Percentiles rank a stretch among this genome's conserved stretches.
phyloP scores from a whole-genome alignment of 176 grass and related monocot genomes.

The Avena atlantica region DNA sequence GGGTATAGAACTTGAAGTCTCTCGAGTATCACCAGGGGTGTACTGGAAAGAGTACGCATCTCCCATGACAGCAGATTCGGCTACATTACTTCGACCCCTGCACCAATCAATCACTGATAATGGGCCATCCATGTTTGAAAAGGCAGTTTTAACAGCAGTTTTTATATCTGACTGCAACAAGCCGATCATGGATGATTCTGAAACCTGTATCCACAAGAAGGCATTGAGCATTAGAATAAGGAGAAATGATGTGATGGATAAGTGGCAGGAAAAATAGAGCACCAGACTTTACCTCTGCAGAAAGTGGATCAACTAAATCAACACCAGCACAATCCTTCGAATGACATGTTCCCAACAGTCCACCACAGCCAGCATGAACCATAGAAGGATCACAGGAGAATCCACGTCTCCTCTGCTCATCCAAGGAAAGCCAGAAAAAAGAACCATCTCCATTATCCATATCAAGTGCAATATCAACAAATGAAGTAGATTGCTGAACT shows the following conservation, averaged over 20 bases:
- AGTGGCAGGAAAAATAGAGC: constrained; percentile 33
- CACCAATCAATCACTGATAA: constrained; percentile 93
- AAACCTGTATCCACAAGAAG: constrained; percentile 71
- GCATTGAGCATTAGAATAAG: constrained; percentile 20
- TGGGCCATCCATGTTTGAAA: constrained; percentile 90
- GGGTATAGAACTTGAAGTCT: constrained; percentile 60
- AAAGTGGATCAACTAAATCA: constrained; percentile 95
- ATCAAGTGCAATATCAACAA: constrained; percentile 95
- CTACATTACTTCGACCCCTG: constrained; percentile 65
- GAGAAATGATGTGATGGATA: constrained; percentile 18
- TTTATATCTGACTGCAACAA: constrained; percentile 96
- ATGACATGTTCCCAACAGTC: constrained; percentile 83
- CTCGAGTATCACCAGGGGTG: constrained; percentile 60
- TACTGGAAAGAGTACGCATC: constrained; percentile 81
- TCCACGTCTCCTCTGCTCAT: constrained; percentile 84
- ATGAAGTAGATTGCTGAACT: constrained; percentile 91
- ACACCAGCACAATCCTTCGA: constrained; percentile 92
- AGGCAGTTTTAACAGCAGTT: constrained; percentile 80
- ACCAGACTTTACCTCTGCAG: constrained; percentile 73
- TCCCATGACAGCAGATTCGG: constrained; percentile 53
- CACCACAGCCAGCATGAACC: constrained; percentile 97
- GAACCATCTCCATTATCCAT: constrained; percentile 82
- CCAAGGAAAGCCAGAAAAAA: constrained; percentile 81
- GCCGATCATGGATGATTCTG: constrained; percentile 78
- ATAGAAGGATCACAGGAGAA: constrained; percentile 90